Base-by-base conservation (phyloP, 2,329 filamentous ascomycete genomes). In the Coleophoma eucalyptorum region DNA sequence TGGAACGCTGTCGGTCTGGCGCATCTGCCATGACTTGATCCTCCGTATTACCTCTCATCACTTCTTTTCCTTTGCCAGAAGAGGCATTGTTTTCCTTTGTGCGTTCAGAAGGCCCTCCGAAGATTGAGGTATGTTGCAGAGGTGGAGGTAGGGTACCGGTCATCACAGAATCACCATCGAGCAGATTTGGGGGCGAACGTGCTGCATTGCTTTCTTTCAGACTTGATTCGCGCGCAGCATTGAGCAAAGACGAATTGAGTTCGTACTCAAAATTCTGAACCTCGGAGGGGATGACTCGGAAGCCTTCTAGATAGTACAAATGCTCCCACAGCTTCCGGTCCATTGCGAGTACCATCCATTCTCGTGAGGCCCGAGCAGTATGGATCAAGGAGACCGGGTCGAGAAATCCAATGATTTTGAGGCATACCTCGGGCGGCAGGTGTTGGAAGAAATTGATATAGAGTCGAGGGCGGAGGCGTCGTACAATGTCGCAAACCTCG, bases 401-500 rank as follows among this genome's bases (percentile, higher is more conserved):
- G 46, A 99, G 84, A 64, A 91, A 94, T 15, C 87, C 86, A 41
- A 99, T 85, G 42, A 97, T 87, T 63, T 95, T 87, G 42, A 94
- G 84, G 54, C 90, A 95, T 61, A 99, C 88, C 67, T 99, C 94
- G 21, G 89, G 84, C 0, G 94, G 94, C 1, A 99, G 81, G 62
- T 90, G 84, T 56, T 83, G 76, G 40, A 96, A 84, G 49, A 96
- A 96, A 70, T 99, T 90, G 71, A 97, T 93, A 69, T 97, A 92
- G 3, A 97, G 84, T 48, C 92, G 80, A 4, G 91, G 89, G 55
- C 86, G 88, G 16, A 96, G 74, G 56, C 86, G 81, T 49, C 92
- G 82, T 43, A 96, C 89, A 48, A 97, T 89, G 42, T 86, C 79
- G 46, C 87, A 85, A 53, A 97, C 85, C 49, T 85, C 82, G 6